Evolutionary conservation across 768 basidiomycete genomes (phyloP).

Genomic region (Boletus patriciae): DNA sequence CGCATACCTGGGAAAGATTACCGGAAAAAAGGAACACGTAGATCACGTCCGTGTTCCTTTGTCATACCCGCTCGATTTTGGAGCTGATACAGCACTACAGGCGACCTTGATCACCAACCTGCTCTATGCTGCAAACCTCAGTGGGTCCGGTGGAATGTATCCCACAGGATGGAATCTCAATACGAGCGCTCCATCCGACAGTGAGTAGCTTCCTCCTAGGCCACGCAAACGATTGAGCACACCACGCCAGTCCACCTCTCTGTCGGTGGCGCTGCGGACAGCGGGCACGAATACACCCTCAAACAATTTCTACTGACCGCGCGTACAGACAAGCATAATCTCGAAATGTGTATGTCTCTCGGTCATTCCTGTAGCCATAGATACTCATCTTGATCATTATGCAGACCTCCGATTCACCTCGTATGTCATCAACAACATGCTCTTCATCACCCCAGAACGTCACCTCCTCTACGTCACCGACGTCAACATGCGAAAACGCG

Average conservation of each 20-base stretch:
- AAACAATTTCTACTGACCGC: constrained; percentile 71
- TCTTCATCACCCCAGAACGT: constrained; percentile 20
- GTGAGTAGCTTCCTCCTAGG: constrained; percentile 38
- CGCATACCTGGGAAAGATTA: constrained; percentile 76
- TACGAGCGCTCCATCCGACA: constrained; percentile 42
- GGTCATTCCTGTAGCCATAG: neutral
- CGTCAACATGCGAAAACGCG: constrained; percentile 24
- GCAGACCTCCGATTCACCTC: constrained; percentile 62
- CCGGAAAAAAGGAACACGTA: constrained; percentile 65
- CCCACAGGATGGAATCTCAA: constrained; percentile 56
- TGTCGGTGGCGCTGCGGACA: constrained; percentile 66
- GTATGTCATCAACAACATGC: constrained; percentile 57
- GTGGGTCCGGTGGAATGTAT: constrained; percentile 57
- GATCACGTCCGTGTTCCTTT: constrained; percentile 46
- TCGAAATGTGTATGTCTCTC: constrained; percentile 62
- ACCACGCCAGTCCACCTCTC: constrained; percentile 41
- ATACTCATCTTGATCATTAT: neutral
- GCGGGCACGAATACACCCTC: constrained; percentile 74
- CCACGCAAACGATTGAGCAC: neutral
- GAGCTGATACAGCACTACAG: constrained; percentile 30
- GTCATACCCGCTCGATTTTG: neutral
- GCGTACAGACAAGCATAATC: constrained; percentile 55
- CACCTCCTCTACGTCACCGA: constrained; percentile 60
- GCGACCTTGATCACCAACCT: constrained; percentile 48
- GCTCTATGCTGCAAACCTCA: constrained; percentile 47